Evolutionary conservation across 345 rosid genomes (phyloP).

Genomic region (Firmiana major): DNA sequence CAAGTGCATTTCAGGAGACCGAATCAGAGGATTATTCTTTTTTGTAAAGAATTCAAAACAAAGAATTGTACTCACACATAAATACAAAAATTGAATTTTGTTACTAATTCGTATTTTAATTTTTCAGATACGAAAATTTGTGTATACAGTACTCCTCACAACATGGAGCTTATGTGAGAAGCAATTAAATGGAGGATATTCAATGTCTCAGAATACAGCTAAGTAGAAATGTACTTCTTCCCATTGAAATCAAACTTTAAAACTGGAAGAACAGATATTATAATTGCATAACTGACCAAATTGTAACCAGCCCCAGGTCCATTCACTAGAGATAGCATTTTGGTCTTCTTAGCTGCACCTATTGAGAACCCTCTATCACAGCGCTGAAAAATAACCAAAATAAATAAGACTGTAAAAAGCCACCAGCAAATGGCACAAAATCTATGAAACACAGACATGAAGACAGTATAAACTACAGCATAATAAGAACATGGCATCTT

Average conservation of each 20-base stretch:
- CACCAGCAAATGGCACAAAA: neutral
- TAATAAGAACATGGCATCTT: neutral
- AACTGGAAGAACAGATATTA: neutral
- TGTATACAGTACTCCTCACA: no score
- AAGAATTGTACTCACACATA: no score
- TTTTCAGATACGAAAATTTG: no score
- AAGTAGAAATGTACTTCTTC: neutral
- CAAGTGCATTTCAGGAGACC: no score
- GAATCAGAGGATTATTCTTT: no score
- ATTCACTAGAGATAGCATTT: constrained; percentile 56
- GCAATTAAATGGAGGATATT: neutral
- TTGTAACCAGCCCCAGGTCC: constrained; percentile 94
- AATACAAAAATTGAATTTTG: no score
- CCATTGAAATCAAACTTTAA: constrained; percentile 2
- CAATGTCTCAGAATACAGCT: neutral
- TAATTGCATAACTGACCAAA: constrained; percentile 42
- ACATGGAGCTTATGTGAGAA: no score
- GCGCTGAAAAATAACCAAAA: constrained; percentile 31
- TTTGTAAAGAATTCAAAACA: no score
- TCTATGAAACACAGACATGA: neutral
- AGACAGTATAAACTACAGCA: neutral
- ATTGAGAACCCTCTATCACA: constrained; percentile 74
- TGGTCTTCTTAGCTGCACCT: constrained; percentile 58
- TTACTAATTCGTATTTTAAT: no score
- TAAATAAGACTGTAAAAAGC: neutral